phyloP scores from a whole-genome alignment of 2,329 filamentous ascomycete species.

The Rugonectria rugulosa region DNA sequence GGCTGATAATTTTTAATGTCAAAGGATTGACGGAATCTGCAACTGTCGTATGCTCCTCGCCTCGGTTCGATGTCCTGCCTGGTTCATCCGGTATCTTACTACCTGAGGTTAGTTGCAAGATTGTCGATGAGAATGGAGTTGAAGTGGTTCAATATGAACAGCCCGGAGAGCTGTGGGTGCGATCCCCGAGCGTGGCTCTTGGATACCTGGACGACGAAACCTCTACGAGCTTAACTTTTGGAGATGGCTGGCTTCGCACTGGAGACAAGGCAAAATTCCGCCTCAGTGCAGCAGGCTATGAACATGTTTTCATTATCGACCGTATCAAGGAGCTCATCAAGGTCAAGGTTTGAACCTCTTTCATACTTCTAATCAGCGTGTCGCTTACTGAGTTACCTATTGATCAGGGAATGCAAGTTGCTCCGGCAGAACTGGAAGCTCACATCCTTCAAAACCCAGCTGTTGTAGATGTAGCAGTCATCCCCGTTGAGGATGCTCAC shows the following conservation, averaged over 20 bases:
- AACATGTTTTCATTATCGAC: background rate
- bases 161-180: background rate
- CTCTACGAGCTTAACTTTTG: background rate
- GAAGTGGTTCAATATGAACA: background rate
- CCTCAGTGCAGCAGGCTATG: background rate
- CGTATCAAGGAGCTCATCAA: background rate
- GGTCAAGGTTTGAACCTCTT: background rate
- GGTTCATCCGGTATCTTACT: background rate
- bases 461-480: too few relatives aligned
- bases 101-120: background rate
- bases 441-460: too few relatives aligned
- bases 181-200: background rate
- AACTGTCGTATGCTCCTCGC: background rate
- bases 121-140: background rate
- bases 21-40: background rate
- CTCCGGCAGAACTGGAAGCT: too few relatives aligned
- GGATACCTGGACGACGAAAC: background rate
- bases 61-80: background rate
- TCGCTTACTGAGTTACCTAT: background rate
- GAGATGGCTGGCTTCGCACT: background rate
- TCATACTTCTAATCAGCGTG: background rate
- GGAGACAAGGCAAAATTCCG: background rate
- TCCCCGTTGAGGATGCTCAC: background rate
- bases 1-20: too few relatives aligned
- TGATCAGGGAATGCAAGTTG: background rate